Evolutionary conservation across 345 rosid genomes (phyloP), one percentile per base, ranked within the genome.

Genomic region (Balakata baccata): DNA sequence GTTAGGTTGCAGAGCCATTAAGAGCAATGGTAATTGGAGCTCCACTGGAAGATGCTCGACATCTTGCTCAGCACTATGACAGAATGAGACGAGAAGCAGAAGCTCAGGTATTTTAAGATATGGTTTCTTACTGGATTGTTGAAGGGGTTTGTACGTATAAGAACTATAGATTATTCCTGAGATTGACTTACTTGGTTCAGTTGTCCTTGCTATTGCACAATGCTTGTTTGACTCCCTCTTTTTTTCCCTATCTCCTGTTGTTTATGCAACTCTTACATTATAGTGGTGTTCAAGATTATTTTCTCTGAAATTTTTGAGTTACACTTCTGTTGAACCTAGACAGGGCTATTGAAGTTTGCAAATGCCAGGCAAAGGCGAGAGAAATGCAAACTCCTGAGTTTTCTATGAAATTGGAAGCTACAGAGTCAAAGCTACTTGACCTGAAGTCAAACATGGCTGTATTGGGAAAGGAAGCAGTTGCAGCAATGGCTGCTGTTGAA

Each of bases 1-100:
- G 25, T 81, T 83, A 94, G 98, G 93, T 94, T 62, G 97, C 96
- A 64, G 98, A 94, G 81, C 98, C 98, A 68, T 71, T 94, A 73
- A 86, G 97, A 79, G 92, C 97, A 57, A 94, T 94, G 98, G 92
- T 92, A 65, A 88, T 82, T 88, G 98, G 94, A 80, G 89, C 97
- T 75, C 97, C 97, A 11, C 75, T 94, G 76, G 98, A 92, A 74
- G 98, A 94, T 83, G 98, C 98, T 17, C 86, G 98, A 20, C 97
- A 92, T 88, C 92, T 94, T 85, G 94, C 98, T 60, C 98, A 92
- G 71, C 92, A 93, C n/a, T 94, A 90, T 83, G 96, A 90, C 78
- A 84, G 97, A 75, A 83, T 94, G 90, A 87, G 98, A 69, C 96
- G 90, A 77, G 98, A 94, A 81, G 84, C 93, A 66, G 98, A 94